Evolutionary conservation across 768 basidiomycete species (phyloP), one percentile per base, ranked within the genome.

Genomic region (Dictyophora rubrovolvata): DNA sequence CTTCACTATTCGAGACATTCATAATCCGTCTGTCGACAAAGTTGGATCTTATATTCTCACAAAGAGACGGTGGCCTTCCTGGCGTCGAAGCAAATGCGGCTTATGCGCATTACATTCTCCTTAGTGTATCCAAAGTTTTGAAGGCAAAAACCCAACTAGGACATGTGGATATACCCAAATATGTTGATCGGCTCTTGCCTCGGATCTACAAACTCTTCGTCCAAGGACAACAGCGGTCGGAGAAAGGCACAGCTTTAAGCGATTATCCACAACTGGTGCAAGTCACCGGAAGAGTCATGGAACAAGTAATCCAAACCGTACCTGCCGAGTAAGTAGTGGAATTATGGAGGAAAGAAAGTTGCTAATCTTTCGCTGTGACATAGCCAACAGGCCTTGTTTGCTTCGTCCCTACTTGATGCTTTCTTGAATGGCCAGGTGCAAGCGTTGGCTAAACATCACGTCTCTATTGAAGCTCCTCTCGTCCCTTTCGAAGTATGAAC

Each of bases 71-170:
- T 16, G 62, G 57, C 11, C 69, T 61, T 4, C 67, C 67, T 5
- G 81, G 83, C 36, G 37, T 64, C 1, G 87, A 93, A 68, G 78
- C 83, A 12, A 72, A 70, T n/a, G 83, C 89, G 0, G 88, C 92
- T 11, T 98, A 95, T 67, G 85, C 83, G 1, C 90, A 93, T 71
- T 83, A 93, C 33, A 77, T 98, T 34, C 77, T 98, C 53, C 74
- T 79, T 53, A 82, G 87, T 0, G 71, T 98, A 7, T 75, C 77
- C 1, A 78, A 82, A 47, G 83, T 86, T 0, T 69, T 97, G 16
- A 65, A 70, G 10, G 64, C 62, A 17, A 88, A 88, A 69, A 72
- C 77, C 7, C 66, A 68, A 2, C 57, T 54, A n/a, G 68, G 67
- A 1, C 83, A 95, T 68, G 67, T 72, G 0, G 96, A 98, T 67